phyloP scores from a whole-genome alignment of 1,284 basidiomycete genomes.

The Malassezia equina region DNA sequence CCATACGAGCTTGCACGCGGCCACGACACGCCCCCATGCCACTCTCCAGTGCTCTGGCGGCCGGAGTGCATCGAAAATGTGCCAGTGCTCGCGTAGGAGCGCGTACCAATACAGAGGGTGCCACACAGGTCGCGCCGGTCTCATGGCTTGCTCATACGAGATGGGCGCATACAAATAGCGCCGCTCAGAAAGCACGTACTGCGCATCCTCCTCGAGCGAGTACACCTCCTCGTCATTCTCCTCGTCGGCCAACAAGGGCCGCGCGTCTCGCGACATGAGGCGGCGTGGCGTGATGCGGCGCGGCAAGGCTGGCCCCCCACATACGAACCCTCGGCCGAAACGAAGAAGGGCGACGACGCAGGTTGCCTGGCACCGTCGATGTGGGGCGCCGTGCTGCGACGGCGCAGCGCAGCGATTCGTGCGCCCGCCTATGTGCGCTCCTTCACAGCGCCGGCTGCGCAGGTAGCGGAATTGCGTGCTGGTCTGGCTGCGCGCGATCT shows the following conservation, averaged over 20 bases:
- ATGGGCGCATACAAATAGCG: slow-evolving; percentile 17
- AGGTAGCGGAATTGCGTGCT: neutral
- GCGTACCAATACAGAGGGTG: slow-evolving; percentile 9
- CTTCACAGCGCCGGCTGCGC: neutral
- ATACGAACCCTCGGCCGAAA: neutral
- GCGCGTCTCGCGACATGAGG: neutral
- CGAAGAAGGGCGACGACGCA: neutral
- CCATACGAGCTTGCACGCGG: neutral
- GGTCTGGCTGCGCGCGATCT: slow-evolving; percentile 11
- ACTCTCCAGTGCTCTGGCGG: neutral
- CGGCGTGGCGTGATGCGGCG: neutral
- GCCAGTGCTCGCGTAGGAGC: neutral
- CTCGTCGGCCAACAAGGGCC: neutral
- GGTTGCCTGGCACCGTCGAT: neutral
- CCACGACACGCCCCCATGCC: neutral
- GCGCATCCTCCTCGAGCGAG: slow-evolving; percentile 6
- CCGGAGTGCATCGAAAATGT: slow-evolving; percentile 11
- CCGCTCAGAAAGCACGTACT: neutral
- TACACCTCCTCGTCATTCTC: neutral
- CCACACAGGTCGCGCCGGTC: slow-evolving; percentile 8
- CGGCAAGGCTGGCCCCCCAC: neutral
- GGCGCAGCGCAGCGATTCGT: too few relatives aligned
- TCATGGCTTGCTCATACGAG: slow-evolving; percentile 16
- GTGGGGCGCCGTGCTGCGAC: neutral
- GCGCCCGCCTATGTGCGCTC: neutral